Evolutionary conservation across 73 alveolate species (phyloP).

Genomic region (Stentor coeruleus): DNA sequence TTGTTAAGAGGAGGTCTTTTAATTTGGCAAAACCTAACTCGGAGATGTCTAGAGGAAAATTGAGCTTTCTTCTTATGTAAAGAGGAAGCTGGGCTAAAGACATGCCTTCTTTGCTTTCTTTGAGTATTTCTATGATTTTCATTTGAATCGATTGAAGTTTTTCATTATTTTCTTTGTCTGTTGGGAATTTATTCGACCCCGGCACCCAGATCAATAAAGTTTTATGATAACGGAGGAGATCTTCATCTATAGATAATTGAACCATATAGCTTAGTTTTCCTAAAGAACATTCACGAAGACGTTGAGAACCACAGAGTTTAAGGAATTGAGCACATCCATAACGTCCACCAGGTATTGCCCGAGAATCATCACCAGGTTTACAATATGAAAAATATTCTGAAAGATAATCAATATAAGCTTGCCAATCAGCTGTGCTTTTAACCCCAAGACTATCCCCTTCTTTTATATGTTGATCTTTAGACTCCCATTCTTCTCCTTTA

Average conservation of each 20-base stretch:
- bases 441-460: constrained; percentile 14
- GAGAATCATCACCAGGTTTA: constrained; percentile 13
- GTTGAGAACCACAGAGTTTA: constrained; percentile 57
- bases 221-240: constrained; percentile 51
- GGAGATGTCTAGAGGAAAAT: constrained; percentile 36
- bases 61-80: constrained; percentile 44
- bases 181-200: constrained; percentile 31
- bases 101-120: constrained; percentile 43
- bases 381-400: background rate
- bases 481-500: constrained; percentile 26
- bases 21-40: constrained; percentile 64
- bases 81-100: constrained; percentile 60
- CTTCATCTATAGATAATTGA: constrained; percentile 53
- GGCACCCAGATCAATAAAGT: constrained; percentile 51
- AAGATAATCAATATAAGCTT: background rate
- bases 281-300: constrained; percentile 39
- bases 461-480: constrained; percentile 6
- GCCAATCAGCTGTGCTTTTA: constrained; percentile 19
- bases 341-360: constrained; percentile 79
- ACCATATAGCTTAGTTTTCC: constrained; percentile 64
- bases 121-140: constrained; percentile 50
- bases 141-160: constrained; percentile 41
- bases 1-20: constrained; percentile 51
- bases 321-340: constrained; percentile 75
- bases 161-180: constrained; percentile 25